Base-by-base conservation (phyloP, 495 filamentous ascomycete species). In the Aspergillus bertholletiae region DNA sequence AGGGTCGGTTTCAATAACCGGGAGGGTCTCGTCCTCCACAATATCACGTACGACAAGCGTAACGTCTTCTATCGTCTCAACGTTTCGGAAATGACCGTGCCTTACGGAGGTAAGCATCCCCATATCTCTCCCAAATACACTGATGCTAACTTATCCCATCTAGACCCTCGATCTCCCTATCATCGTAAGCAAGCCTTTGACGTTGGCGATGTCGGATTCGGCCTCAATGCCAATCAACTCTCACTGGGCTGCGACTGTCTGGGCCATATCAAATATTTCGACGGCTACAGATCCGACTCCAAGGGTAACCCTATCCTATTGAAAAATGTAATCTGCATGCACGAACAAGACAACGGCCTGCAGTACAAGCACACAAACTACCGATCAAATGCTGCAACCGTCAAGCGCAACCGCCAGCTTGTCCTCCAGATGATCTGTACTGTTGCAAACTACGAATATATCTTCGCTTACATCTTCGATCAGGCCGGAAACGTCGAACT, bases 391-490 rank as follows among this genome's bases (percentile, higher is more conserved):
- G 71, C 80, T 22, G 84, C 84, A 18, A 82, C 80, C 3, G 75
- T 87, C 24, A 77, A 80, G 26, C 78, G 84, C 43, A 83, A 80
- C 54, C 72, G 84, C 20, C 82, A 85, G 58, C 69, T 87, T n/a
- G 79, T 85, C 20, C 60, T 87, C 8, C 88, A 92, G 56, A 87
- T 86, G 60, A 88, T 90, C 60, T 83, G 88, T 59, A 91, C 88
- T 0, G 81, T 91, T 24, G 83, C 85, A 28, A 92, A 92, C 69
- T 92, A 92, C 69, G 88, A 92, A 63, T 92, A 92, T 54, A 87
- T 96, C 49, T 79, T 96, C 45, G 83, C 87, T 13, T 96, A 88
- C 69, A 83, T 89, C 51, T 89, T 96, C 73, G 89, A 91, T 68
- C 89, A 91, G 54, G 88, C 90, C 0, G 92, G 85, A 6, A 90